Conservation (phyloP, 768 basidiomycete species). For the Rubroboletus pulcherrimus region DNA sequence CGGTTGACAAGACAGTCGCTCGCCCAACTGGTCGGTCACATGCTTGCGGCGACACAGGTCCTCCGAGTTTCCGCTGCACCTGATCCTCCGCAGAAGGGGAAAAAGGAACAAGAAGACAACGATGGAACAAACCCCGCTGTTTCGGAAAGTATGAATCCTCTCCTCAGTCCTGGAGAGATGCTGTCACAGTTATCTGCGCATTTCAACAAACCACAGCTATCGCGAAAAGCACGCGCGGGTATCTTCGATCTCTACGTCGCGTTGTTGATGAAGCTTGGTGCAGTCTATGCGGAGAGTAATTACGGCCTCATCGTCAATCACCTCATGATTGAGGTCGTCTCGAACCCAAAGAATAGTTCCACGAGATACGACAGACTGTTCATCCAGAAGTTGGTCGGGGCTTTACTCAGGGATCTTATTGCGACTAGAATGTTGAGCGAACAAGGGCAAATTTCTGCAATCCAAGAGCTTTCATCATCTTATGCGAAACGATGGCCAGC, state of each 20-base stretch:
- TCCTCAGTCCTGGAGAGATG: constrained; percentile 78
- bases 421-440: constrained; percentile 88
- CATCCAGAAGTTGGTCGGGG: constrained; percentile 66
- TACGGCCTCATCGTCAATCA: constrained; percentile 78
- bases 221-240: constrained; percentile 74
- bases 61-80: constrained; percentile 46
- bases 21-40: constrained; percentile 74
- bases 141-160: constrained; percentile 58
- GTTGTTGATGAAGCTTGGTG: constrained; percentile 69
- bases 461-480: constrained; percentile 75
- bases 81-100: constrained; percentile 53
- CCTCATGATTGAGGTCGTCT: constrained; percentile 73
- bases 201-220: constrained; percentile 69
- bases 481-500: constrained; percentile 93
- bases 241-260: constrained; percentile 87
- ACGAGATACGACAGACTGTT: constrained; percentile 74
- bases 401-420: constrained; percentile 81
- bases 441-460: constrained; percentile 88
- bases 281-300: constrained; percentile 75
- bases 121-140: constrained; percentile 47
- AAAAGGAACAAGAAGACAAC: constrained; percentile 60
- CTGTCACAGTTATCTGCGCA: constrained; percentile 70
- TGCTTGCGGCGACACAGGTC: constrained; percentile 81
- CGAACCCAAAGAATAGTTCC: constrained; percentile 47
- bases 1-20: constrained; percentile 79